Evolutionary conservation across 2,329 filamentous ascomycete species (phyloP).

Genomic region (Colletotrichum sp.): DNA sequence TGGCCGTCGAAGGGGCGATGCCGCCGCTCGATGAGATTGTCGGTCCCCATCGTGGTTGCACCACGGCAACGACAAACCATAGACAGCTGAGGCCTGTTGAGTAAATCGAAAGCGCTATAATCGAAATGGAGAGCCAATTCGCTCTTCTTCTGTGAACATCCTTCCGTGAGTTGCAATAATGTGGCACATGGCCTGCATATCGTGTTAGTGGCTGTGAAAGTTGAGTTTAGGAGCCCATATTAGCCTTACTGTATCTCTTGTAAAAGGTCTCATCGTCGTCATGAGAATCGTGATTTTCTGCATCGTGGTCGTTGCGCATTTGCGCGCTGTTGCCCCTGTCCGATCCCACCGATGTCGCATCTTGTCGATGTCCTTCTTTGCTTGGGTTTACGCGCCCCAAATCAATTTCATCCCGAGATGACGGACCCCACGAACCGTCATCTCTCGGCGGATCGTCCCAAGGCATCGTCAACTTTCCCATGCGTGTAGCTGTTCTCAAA

Average conservation of each 20-base stretch:
- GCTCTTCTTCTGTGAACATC: conserved; percentile 34
- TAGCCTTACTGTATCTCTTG: conserved; percentile 33
- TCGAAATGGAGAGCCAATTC: conserved; percentile 55
- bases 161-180: conserved; percentile 34
- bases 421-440: background rate
- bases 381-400: background rate
- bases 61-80: conserved; percentile 68
- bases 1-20: conserved; percentile 68
- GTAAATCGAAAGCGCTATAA: conserved; percentile 60
- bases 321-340: background rate
- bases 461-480: background rate
- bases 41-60: conserved; percentile 66
- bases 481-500: background rate
- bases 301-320: background rate
- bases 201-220: background rate
- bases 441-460: conserved; percentile 16
- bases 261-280: conserved; percentile 32
- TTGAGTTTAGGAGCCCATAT: background rate
- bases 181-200: conserved; percentile 30
- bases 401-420: background rate
- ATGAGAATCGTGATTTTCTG: background rate
- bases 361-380: background rate
- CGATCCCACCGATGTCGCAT: background rate
- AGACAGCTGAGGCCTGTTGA: conserved; percentile 68
- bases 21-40: conserved; percentile 57